Conservation (phyloP, 805 yeast species). For the Cyberlindnera meyerae region DNA sequence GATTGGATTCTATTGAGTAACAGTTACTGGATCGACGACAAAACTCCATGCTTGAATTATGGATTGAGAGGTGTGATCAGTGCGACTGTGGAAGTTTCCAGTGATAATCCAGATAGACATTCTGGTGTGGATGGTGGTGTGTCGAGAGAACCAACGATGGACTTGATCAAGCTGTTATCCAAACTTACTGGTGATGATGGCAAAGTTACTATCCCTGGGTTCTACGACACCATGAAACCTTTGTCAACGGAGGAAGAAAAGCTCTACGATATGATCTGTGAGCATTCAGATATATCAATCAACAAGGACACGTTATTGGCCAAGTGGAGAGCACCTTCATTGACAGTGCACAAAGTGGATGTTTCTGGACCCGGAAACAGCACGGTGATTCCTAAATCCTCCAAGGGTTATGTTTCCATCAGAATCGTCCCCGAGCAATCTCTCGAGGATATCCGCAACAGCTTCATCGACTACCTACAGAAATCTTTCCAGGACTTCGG, state of each 20-base stretch:
- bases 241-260: conserved; percentile 52
- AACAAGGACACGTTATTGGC: conserved; percentile 54
- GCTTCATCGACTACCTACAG: conserved; percentile 43
- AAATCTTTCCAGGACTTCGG: conserved; percentile 43
- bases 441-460: conserved; percentile 47
- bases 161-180: conserved; percentile 67
- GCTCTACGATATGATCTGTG: conserved; percentile 54
- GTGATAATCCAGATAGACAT: conserved; percentile 84
- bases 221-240: conserved; percentile 62
- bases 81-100: conserved; percentile 62
- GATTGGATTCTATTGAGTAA: conserved; percentile 91
- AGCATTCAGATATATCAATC: conserved; percentile 30
- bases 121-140: conserved; percentile 97
- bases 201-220: conserved; percentile 57
- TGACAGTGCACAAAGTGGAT: conserved; percentile 76
- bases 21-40: conserved; percentile 90
- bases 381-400: conserved; percentile 83
- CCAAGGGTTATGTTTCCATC: conserved; percentile 71
- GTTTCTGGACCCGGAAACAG: conserved; percentile 89
- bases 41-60: conserved; percentile 86
- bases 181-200: conserved; percentile 56
- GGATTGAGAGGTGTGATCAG: conserved; percentile 91
- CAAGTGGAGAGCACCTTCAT: conserved; percentile 87
- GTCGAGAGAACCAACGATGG: conserved; percentile 83
- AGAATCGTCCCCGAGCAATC: conserved; percentile 90